Conservation (phyloP, 129 eudicot genomes). For the Centella asiatica region DNA sequence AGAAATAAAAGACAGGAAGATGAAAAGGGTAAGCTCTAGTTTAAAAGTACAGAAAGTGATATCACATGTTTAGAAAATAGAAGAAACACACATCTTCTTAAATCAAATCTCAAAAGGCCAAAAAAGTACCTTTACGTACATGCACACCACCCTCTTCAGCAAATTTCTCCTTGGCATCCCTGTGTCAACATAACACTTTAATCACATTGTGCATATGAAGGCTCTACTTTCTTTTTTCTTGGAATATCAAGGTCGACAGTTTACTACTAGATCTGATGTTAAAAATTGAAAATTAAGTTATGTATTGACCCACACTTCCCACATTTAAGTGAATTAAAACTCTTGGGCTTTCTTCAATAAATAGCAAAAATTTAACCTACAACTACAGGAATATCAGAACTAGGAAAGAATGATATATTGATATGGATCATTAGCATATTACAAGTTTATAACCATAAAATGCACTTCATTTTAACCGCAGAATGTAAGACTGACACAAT, state of each 20-base stretch:
- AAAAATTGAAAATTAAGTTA: no score
- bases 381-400: no score
- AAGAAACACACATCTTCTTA: background rate
- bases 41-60: background rate
- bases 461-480: no score
- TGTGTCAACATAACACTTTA: slow-evolving; percentile 16
- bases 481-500: no score
- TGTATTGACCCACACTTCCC: no score
- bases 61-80: no score
- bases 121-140: slow-evolving; percentile 44
- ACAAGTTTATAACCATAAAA: no score
- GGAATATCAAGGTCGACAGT: slow-evolving; percentile 2
- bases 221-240: background rate
- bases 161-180: slow-evolving; percentile 58
- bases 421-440: no score
- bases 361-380: no score
- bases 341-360: no score
- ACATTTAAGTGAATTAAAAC: no score
- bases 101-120: background rate
- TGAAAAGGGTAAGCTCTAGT: background rate
- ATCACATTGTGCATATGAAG: background rate
- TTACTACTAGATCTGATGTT: background rate
- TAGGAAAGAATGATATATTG: no score
- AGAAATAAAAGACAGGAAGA: slow-evolving; percentile 1
- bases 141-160: slow-evolving; percentile 40